phyloP scores from a whole-genome alignment of 2,329 filamentous ascomycete species.

The Claviceps humidiphila region DNA sequence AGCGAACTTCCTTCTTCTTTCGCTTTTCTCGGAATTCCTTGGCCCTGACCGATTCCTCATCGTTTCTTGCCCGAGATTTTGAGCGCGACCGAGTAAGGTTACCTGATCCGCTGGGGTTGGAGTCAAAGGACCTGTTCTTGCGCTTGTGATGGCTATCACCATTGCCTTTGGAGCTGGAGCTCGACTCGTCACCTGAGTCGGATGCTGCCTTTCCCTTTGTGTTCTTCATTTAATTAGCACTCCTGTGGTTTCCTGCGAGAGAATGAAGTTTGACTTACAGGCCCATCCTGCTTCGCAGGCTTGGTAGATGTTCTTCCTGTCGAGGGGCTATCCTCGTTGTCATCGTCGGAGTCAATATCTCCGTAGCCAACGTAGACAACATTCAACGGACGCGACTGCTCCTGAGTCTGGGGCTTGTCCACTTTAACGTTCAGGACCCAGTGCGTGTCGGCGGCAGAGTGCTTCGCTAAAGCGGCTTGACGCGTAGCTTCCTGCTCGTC shows the following conservation, averaged over 20 bases:
- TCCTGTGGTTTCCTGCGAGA: neutral
- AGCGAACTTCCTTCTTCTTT: slow-evolving; percentile 52
- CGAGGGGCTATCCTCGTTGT: slow-evolving; percentile 20
- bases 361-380: slow-evolving; percentile 48
- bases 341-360: slow-evolving; percentile 30
- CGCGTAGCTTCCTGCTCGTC: slow-evolving; percentile 55
- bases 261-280: slow-evolving; percentile 10
- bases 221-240: neutral
- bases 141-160: slow-evolving; percentile 12
- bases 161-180: slow-evolving; percentile 9
- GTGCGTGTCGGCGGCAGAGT: slow-evolving; percentile 55
- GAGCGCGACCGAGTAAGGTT: slow-evolving; percentile 19
- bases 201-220: slow-evolving; percentile 8
- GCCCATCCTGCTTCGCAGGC: slow-evolving; percentile 15
- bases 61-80: slow-evolving; percentile 17
- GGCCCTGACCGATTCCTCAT: slow-evolving; percentile 17
- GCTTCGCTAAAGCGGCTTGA: slow-evolving; percentile 45
- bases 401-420: slow-evolving; percentile 12
- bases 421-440: slow-evolving; percentile 53
- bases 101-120: slow-evolving; percentile 9
- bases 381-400: slow-evolving; percentile 28
- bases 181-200: slow-evolving; percentile 15
- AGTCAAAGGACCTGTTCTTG: slow-evolving; percentile 16
- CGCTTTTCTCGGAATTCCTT: slow-evolving; percentile 44
- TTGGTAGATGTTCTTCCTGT: slow-evolving; percentile 24